phyloP scores from a whole-genome alignment of 2,329 filamentous ascomycete species.

The Aspergillus novofumigatus region DNA sequence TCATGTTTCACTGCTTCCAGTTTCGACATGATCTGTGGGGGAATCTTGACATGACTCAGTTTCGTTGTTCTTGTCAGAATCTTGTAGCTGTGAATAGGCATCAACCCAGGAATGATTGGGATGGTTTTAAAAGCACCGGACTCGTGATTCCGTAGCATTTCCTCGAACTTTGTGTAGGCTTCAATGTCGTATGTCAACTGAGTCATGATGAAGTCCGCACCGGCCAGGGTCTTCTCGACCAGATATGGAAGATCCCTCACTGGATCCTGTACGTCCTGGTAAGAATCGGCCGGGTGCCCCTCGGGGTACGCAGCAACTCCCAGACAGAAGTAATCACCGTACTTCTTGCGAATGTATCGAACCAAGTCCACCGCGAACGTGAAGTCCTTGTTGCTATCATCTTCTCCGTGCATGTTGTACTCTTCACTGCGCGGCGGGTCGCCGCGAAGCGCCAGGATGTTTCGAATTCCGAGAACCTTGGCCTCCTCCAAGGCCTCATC shows the following conservation, averaged over 20 bases:
- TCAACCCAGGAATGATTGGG: conserved; percentile 87
- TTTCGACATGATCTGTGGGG: conserved; percentile 63
- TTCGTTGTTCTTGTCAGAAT: conserved; percentile 93
- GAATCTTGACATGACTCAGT: conserved; percentile 82
- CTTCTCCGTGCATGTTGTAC: conserved; percentile 64
- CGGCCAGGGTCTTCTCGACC: conserved; percentile 83
- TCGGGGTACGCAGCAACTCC: conserved; percentile 94
- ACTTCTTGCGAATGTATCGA: conserved; percentile 75
- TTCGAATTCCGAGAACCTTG: conserved; percentile 83
- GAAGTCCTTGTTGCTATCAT: conserved; percentile 70
- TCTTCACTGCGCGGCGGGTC: conserved; percentile 88
- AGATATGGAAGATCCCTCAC: conserved; percentile 74
- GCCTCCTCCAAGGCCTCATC: conserved; percentile 89
- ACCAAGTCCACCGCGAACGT: conserved; percentile 87
- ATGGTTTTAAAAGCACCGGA: conserved; percentile 82
- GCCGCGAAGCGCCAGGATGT: conserved; percentile 86
- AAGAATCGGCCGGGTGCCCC: conserved; percentile 85
- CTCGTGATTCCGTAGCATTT: conserved; percentile 69
- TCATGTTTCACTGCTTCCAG: conserved; percentile 46
- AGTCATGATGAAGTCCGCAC: conserved; percentile 97
- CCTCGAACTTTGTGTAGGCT: conserved; percentile 78
- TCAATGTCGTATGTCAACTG: conserved; percentile 92
- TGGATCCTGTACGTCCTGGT: conserved; percentile 70
- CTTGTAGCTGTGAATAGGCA: conserved; percentile 97
- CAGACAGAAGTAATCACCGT: conserved; percentile 94